Conservation (phyloP, 768 basidiomycete species). For the button mushroom (Agaricus bisporus) region DNA sequence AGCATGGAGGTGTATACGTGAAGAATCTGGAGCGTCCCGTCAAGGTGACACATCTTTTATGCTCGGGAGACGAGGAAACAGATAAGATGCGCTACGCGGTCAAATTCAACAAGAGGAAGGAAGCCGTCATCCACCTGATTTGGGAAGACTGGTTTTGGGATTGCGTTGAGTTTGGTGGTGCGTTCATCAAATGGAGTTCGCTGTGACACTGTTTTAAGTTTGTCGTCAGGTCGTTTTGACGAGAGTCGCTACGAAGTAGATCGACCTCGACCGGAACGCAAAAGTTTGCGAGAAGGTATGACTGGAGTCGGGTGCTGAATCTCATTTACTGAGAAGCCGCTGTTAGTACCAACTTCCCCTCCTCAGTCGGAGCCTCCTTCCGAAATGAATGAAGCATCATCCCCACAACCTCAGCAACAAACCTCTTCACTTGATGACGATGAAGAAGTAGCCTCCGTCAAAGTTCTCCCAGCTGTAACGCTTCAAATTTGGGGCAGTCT, state of each 20-base stretch:
- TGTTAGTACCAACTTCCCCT: conserved; percentile 16
- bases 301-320: background rate
- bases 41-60: conserved; percentile 80
- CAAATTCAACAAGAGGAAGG: conserved; percentile 63
- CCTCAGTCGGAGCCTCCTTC: conserved; percentile 16
- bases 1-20: conserved; percentile 62
- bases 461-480: conserved; percentile 55
- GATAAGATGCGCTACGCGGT: conserved; percentile 78
- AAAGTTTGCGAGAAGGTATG: conserved; percentile 24
- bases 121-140: conserved; percentile 70
- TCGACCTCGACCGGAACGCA: conserved; percentile 55
- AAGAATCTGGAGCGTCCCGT: conserved; percentile 75
- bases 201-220: background rate
- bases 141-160: conserved; percentile 99
- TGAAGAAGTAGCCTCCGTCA: conserved; percentile 48
- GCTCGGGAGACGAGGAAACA: conserved; percentile 58
- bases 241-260: conserved; percentile 55
- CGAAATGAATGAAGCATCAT: conserved; percentile 12
- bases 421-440: conserved; percentile 29
- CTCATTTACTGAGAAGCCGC: background rate
- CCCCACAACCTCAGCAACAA: conserved; percentile 12
- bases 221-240: conserved; percentile 50
- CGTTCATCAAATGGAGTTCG: conserved; percentile 4
- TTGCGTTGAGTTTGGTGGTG: conserved; percentile 69
- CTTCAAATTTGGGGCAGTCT: conserved; percentile 69